These are phyloP conservation scores for Rubus parviflorus DNA, from an alignment of 306 rosid genomes.

Conservation along the genomic window DNA sequence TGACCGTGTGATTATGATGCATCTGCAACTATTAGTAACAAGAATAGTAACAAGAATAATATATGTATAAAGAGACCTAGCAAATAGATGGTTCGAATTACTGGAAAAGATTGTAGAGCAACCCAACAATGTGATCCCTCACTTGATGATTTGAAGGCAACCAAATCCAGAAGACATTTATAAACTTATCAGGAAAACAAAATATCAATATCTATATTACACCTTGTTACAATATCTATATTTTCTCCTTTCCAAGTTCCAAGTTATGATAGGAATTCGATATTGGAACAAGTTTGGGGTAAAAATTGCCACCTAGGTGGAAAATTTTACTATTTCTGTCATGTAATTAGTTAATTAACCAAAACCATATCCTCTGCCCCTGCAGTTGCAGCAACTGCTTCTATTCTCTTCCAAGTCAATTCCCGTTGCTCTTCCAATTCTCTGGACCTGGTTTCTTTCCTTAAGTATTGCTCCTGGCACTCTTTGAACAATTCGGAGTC, in stretches of 20 bases:
- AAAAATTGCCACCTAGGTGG: constrained; percentile 23
- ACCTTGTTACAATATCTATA: constrained; percentile 19
- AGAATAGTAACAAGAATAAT: not conserved
- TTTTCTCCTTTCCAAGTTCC: constrained; percentile 17
- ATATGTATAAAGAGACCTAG: not conserved
- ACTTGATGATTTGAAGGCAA: not conserved
- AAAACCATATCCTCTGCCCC: constrained; percentile 50
- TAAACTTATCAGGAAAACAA: not conserved
- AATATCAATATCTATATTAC: constrained; percentile 4
- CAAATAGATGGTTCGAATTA: not conserved
- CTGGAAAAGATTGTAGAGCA: not conserved
- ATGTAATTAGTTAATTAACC: constrained; percentile 43
- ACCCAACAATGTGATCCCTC: not conserved
- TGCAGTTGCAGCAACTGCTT: constrained; percentile 59
- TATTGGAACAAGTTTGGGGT: constrained; percentile 15
- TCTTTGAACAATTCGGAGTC: constrained; percentile 51
- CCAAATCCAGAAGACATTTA: not conserved
- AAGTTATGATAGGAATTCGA: constrained; percentile 10
- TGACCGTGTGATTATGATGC: too few relatives aligned
- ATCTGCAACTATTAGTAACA: too few relatives aligned
- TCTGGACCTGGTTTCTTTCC: constrained; percentile 46
- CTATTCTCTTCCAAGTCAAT: constrained; percentile 59
- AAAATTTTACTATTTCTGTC: constrained; percentile 25
- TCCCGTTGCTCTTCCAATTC: constrained; percentile 49
- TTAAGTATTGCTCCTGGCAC: constrained; percentile 42